phyloP scores from a whole-genome alignment of 1,284 basidiomycete genomes.

The Golubevia pallescens region DNA sequence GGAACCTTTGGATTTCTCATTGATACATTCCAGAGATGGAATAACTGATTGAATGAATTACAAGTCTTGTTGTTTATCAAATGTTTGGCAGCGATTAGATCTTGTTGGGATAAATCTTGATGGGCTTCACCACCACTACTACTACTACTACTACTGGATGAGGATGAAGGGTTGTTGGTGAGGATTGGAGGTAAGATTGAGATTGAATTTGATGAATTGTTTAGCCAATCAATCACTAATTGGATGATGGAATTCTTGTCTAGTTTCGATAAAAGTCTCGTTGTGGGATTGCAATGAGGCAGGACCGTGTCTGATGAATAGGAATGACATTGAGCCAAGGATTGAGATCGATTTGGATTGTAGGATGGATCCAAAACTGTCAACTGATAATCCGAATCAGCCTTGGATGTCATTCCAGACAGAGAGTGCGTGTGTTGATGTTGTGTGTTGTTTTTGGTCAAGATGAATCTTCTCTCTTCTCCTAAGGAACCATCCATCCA shows the following conservation, averaged over 20 bases:
- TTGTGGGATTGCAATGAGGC: background rate
- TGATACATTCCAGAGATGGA: conserved; percentile 26
- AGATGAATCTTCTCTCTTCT: no score
- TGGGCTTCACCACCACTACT: no score
- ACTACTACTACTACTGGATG: no score
- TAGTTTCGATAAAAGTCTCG: conserved; percentile 2
- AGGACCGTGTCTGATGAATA: background rate
- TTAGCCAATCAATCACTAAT: conserved; percentile 1
- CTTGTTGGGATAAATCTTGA: no score
- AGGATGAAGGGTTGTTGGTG: conserved; percentile 4
- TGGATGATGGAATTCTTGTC: conserved; percentile 5
- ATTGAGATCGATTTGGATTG: no score
- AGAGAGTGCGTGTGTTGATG: no score
- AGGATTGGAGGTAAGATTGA: conserved; percentile 8
- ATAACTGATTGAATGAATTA: conserved; percentile 25
- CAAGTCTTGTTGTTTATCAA: conserved; percentile 33
- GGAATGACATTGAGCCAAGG: no score
- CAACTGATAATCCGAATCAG: no score
- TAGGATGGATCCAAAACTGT: no score
- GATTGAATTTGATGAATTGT: conserved; percentile 3
- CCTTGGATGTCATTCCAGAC: no score
- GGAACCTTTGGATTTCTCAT: conserved; percentile 39
- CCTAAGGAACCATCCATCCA: no score
- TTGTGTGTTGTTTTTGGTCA: no score
- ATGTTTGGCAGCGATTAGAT: background rate